Percentiles rank a stretch among this genome's conserved stretches.
phyloP scores from a whole-genome alignment of 192 early-diverging fungal species.

The Umbelopsis sp. region DNA sequence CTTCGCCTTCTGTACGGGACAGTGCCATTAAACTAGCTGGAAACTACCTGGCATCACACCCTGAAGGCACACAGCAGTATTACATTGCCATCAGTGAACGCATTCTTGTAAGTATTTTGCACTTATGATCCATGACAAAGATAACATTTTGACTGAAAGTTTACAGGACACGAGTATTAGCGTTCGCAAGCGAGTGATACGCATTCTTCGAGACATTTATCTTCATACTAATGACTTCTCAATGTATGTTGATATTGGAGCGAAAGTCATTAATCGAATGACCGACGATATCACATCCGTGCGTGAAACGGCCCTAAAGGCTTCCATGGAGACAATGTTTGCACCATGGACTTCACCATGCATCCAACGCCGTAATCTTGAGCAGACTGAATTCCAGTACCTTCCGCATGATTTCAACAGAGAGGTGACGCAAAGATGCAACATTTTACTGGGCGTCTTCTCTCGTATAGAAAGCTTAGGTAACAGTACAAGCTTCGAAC shows the following conservation, averaged over 20 bases:
- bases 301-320: constrained; percentile 69
- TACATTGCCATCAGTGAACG: constrained; percentile 81
- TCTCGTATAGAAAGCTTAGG: constrained; percentile 5
- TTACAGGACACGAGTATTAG: constrained; percentile 81
- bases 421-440: constrained; percentile 18
- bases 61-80: constrained; percentile 69
- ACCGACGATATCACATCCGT: constrained; percentile 64
- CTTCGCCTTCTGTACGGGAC: constrained; percentile 85
- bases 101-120: constrained; percentile 60
- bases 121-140: background rate
- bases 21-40: constrained; percentile 89
- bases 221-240: constrained; percentile 43
- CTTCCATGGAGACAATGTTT: constrained; percentile 76
- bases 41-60: constrained; percentile 72
- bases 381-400: constrained; percentile 21
- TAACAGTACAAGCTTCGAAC: constrained; percentile 48
- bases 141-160: background rate
- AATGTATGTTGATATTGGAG: constrained; percentile 67
- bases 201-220: constrained; percentile 78
- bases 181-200: constrained; percentile 88
- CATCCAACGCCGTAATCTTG: constrained; percentile 13
- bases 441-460: constrained; percentile 19
- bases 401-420: constrained; percentile 8
- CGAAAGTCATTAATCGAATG: constrained; percentile 70
- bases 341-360: constrained; percentile 39